These are phyloP conservation scores for Sanghuangporus sanghuang DNA, from an alignment of 1,284 basidiomycete genomes.

Conservation along the genomic window DNA sequence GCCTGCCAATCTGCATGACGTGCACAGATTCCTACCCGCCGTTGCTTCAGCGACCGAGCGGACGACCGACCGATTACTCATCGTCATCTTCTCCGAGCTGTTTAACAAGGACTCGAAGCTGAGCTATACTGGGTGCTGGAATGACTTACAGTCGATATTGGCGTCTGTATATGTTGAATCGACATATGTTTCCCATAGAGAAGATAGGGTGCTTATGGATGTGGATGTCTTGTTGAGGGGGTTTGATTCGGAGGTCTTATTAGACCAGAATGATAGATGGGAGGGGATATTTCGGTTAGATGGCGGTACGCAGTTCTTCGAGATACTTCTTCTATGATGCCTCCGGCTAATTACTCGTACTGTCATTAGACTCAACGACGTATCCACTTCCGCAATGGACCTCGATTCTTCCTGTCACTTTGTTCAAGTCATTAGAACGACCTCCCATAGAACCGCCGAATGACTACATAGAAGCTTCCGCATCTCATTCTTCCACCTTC, in stretches of 20 bases:
- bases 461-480: background rate
- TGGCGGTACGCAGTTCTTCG: conserved; percentile 20
- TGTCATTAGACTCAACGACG: background rate
- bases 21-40: conserved; percentile 4
- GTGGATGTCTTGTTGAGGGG: conserved; percentile 62
- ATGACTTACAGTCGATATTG: conserved; percentile 58
- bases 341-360: background rate
- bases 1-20: conserved; percentile 6
- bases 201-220: conserved; percentile 61
- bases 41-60: conserved; percentile 11
- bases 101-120: conserved; percentile 38
- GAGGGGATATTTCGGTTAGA: conserved; percentile 21
- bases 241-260: conserved; percentile 36
- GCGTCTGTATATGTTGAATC: conserved; percentile 74
- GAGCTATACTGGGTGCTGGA: conserved; percentile 50
- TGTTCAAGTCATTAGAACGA: conserved; percentile 12
- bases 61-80: conserved; percentile 39
- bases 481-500: conserved; percentile 23
- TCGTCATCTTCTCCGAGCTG: conserved; percentile 56
- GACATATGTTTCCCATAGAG: conserved; percentile 59
- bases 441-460: background rate
- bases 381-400: conserved; percentile 15
- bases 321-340: background rate
- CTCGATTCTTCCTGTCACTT: background rate
- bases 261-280: conserved; percentile 28